Base-by-base conservation (phyloP, 108 stramenopile species). In the Hondaea fermentalgiana region DNA sequence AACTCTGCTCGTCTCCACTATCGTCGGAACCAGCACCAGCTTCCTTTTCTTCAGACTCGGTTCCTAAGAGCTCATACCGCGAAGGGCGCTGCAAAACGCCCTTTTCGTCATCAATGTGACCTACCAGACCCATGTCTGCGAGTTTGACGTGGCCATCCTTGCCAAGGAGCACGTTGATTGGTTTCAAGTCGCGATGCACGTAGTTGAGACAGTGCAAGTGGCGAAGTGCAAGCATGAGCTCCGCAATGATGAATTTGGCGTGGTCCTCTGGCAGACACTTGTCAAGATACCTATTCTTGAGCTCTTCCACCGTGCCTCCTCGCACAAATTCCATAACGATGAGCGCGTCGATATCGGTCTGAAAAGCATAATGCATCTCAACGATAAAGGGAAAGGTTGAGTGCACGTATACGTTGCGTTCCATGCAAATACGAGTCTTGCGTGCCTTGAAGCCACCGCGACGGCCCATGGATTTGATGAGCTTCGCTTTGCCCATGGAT, bases 91-190 rank as follows among this genome's bases (percentile, higher is more conserved):
- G 45, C 49, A 83, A 17, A 8, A 53, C 76, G 12, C 51, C 49
- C 28, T 83, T 83, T n/a, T 47, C 51, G 12, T 83, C 76, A 45
- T 83, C 76, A 6, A 99, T 97, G 88, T 98, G 98, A 89, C 97
- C 98, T 92, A 98, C 98, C 28, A 99, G 94, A 51, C 99, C 99
- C 88, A 99, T 90, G 93, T 99, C 99, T 5, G 98, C 98, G 53
- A 99, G 96, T 90, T 98, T 99, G 87, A 99, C 90, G 91, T 99
- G 99, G 3, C 99, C 99, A 21, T 97, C 92, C 45, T 95, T 94
- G 93, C 99, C 99, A 4, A 99, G 92, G 10, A 99, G 94, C 95
- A 99, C 97, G 92, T 99, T 99, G 92, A 99, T 99, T 0, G 99
- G 99, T 92, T 99, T 98, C 88, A 99, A 97, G 91, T 99, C 98